Conservation (phyloP, 768 basidiomycete species). For the Boletus rubroflammeus region DNA sequence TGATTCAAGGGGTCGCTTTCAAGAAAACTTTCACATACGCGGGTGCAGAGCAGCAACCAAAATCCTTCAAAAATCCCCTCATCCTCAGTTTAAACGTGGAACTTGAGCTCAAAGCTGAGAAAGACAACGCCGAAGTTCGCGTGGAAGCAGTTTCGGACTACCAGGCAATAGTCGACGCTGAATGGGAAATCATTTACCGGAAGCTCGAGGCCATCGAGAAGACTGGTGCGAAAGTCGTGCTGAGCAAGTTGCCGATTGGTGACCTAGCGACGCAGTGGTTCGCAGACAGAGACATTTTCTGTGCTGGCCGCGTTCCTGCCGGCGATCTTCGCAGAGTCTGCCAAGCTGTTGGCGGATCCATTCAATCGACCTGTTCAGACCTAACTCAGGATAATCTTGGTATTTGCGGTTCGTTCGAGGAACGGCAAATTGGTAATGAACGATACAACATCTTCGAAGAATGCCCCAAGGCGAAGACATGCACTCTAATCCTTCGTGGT, state of each 20-base stretch:
- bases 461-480: constrained; percentile 92
- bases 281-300: constrained; percentile 98
- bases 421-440: constrained; percentile 95
- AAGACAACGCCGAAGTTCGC: constrained; percentile 98
- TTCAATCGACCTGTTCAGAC: constrained; percentile 95
- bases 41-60: constrained; percentile 98
- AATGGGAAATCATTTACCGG: constrained; percentile 99
- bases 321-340: constrained; percentile 91
- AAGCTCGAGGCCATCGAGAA: constrained; percentile 95
- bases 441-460: constrained; percentile 93
- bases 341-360: constrained; percentile 90
- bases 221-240: constrained; percentile 94
- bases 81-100: constrained; percentile 96
- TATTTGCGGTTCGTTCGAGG: constrained; percentile 89
- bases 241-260: constrained; percentile 97
- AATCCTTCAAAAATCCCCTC: constrained; percentile 83
- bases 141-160: constrained; percentile 97
- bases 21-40: constrained; percentile 99
- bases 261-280: constrained; percentile 99
- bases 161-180: constrained; percentile 98
- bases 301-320: constrained; percentile 90
- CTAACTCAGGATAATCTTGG: constrained; percentile 88
- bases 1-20: constrained; percentile 92
- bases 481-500: constrained; percentile 89
- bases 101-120: constrained; percentile 97